Evolutionary conservation across 495 filamentous ascomycete species (phyloP).

Genomic region (Oidiodendron maius): DNA sequence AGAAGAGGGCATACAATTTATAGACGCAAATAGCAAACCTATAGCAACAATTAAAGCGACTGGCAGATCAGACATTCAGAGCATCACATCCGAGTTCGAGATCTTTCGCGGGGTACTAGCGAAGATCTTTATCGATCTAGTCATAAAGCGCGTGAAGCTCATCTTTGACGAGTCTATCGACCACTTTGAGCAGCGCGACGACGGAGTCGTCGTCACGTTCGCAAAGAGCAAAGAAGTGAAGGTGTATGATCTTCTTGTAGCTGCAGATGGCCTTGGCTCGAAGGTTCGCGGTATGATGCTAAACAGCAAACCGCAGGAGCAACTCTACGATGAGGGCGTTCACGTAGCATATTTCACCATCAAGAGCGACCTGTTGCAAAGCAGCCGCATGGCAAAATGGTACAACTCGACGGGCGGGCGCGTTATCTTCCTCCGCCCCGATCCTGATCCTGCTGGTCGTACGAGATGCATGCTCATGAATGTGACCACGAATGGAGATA

Average conservation of each 20-base stretch:
- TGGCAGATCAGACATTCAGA: slow-evolving; percentile 26
- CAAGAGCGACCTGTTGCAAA: slow-evolving; percentile 18
- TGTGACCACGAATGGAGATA: too few relatives aligned
- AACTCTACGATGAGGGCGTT: slow-evolving; percentile 21
- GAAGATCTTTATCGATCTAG: slow-evolving; percentile 38
- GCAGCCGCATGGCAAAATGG: slow-evolving; percentile 24
- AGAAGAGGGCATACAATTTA: slow-evolving; percentile 40
- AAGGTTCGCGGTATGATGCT: slow-evolving; percentile 33
- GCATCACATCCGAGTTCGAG: slow-evolving; percentile 49
- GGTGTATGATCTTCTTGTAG: slow-evolving; percentile 43
- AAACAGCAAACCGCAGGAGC: slow-evolving; percentile 17
- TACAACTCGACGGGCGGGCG: slow-evolving; percentile 29
- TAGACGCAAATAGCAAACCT: slow-evolving; percentile 29
- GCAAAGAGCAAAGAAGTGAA: slow-evolving; percentile 30
- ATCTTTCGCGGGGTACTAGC: slow-evolving; percentile 47
- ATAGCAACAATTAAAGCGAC: slow-evolving; percentile 29
- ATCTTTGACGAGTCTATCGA: slow-evolving; percentile 34
- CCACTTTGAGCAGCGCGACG: slow-evolving; percentile 20
- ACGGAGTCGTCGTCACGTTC: slow-evolving; percentile 31
- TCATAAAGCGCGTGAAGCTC: slow-evolving; percentile 31
- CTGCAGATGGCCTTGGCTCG: slow-evolving; percentile 42
- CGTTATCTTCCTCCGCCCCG: slow-evolving; percentile 32
- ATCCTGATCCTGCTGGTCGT: slow-evolving; percentile 31
- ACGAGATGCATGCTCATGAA: slow-evolving; percentile 25
- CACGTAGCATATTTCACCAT: slow-evolving; percentile 38